Percentiles rank a stretch among this genome's conserved stretches.
These are phyloP conservation scores for Colletotrichum sp. DNA, from an alignment of 2,329 filamentous ascomycete species.

Conservation along the genomic window DNA sequence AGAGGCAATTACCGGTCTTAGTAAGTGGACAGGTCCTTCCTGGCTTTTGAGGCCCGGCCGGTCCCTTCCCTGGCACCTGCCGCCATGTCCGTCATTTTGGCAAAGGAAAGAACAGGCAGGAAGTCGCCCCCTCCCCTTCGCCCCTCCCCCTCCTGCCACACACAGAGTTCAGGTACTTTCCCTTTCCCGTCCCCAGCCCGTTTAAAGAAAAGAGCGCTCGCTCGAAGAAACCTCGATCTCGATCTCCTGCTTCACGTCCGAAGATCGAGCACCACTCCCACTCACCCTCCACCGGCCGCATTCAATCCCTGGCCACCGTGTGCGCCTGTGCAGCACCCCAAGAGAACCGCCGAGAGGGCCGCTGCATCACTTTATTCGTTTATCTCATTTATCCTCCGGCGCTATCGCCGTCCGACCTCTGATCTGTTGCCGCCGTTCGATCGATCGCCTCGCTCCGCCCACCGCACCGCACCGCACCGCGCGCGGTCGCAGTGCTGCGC, in stretches of 20 bases:
- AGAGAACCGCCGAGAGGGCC: not conserved
- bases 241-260: not conserved
- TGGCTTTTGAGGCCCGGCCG: not conserved
- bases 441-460: not conserved
- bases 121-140: not conserved
- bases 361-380: not conserved
- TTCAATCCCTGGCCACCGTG: not conserved
- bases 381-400: not conserved
- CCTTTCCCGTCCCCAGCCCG: not conserved
- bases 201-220: not conserved
- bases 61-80: not conserved
- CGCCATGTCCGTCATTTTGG: not conserved
- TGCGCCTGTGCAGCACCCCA: not conserved
- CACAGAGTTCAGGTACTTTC: not conserved
- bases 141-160: not conserved
- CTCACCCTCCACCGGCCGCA: not conserved
- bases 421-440: not conserved
- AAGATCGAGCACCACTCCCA: constrained; percentile 5
- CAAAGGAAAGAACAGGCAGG: not conserved
- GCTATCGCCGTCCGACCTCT: not conserved
- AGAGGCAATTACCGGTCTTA: not conserved
- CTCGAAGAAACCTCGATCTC: constrained; percentile 12
- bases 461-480: not conserved
- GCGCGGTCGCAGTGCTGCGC: not conserved
- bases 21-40: not conserved